These are phyloP conservation scores for Cercophora newfieldiana DNA, from an alignment of 495 filamentous ascomycete species.

Conservation along the genomic window DNA sequence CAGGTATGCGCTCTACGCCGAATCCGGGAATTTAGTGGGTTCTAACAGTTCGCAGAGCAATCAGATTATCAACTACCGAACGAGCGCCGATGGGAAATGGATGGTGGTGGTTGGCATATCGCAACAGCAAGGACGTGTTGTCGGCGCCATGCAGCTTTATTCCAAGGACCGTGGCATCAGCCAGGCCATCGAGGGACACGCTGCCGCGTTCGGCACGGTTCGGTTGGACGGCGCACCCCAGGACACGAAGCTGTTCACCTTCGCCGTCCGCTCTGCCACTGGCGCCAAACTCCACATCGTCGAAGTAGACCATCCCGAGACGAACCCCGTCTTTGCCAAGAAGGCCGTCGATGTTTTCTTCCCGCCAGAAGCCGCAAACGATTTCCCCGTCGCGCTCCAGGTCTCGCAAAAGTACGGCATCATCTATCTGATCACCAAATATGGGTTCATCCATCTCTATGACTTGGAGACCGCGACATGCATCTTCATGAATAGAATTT, in stretches of 20 bases:
- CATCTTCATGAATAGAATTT: slow-evolving; percentile 99
- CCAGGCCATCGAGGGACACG: slow-evolving; percentile 96
- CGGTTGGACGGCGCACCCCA: slow-evolving; percentile 82
- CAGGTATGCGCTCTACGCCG: slow-evolving; percentile 55
- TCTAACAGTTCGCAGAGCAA: slow-evolving; percentile 58
- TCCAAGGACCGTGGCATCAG: slow-evolving; percentile 94
- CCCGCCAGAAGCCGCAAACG: slow-evolving; percentile 87
- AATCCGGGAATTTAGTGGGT: not conserved
- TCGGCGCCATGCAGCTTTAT: slow-evolving; percentile 94
- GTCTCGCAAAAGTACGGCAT: slow-evolving; percentile 93
- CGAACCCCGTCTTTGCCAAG: slow-evolving; percentile 86
- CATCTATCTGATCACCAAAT: slow-evolving; percentile 97
- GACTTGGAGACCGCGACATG: slow-evolving; percentile 95
- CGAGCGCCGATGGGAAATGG: slow-evolving; percentile 95
- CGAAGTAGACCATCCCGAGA: slow-evolving; percentile 89
- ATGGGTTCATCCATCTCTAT: slow-evolving; percentile 98
- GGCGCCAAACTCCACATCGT: slow-evolving; percentile 97
- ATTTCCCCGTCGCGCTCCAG: slow-evolving; percentile 99
- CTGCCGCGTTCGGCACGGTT: slow-evolving; percentile 89
- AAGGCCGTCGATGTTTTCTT: slow-evolving; percentile 98
- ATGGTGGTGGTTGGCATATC: slow-evolving; percentile 97
- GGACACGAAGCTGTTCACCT: slow-evolving; percentile 95
- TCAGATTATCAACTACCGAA: slow-evolving; percentile 99
- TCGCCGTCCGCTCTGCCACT: slow-evolving; percentile 82
- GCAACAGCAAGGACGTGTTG: slow-evolving; percentile 86